phyloP scores from a whole-genome alignment of 495 filamentous ascomycete species.

The Neurospora terricola region DNA sequence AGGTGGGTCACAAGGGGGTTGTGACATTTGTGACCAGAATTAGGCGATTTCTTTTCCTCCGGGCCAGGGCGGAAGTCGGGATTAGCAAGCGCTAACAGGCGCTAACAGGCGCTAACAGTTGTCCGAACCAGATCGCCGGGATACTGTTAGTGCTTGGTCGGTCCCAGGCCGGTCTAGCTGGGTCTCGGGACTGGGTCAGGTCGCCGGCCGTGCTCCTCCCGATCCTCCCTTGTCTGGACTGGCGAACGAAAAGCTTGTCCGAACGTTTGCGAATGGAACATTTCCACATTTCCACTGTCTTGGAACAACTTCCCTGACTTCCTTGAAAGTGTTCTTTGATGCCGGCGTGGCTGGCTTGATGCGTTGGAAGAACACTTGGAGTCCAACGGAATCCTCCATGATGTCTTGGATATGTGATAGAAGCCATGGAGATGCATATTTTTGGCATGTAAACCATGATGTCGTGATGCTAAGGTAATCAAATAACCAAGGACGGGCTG shows the following conservation, averaged over 20 bases:
- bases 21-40: not conserved
- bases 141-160: not conserved
- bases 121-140: not conserved
- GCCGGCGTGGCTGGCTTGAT: not conserved
- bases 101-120: not conserved
- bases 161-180: not conserved
- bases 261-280: not conserved
- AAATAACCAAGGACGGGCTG: not conserved
- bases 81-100: not conserved
- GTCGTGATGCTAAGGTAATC: not conserved
- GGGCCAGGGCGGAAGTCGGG: not conserved
- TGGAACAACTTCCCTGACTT: not conserved
- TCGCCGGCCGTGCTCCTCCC: not conserved
- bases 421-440: not conserved
- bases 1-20: not conserved
- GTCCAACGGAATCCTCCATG: not conserved
- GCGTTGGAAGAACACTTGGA: not conserved
- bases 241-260: not conserved
- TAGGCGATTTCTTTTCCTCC: not conserved
- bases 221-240: not conserved
- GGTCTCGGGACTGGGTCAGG: not conserved
- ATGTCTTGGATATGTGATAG: not conserved
- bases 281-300: not conserved
- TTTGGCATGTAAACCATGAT: no score
- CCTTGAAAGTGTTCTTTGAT: not conserved